Evolutionary conservation across 495 filamentous ascomycete species (phyloP), one percentile per base, ranked within the genome.

Genomic region (Paragyromitra xinjiangensis): DNA sequence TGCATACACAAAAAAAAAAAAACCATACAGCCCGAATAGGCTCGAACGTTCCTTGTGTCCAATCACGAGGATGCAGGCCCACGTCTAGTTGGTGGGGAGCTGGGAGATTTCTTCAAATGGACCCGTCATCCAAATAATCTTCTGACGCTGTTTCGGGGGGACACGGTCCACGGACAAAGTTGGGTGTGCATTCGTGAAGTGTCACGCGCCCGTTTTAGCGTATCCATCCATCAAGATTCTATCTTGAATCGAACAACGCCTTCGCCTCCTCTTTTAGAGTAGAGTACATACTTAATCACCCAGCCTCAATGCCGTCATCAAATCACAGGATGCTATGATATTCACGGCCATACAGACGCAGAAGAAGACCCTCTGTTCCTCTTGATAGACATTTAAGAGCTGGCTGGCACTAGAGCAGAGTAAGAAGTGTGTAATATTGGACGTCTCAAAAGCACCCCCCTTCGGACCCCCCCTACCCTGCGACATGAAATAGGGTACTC

Each of bases 151-250:
- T 78, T 79, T 72, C 78, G 44, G 74, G 74, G 73, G 77, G 69
- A 66, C 74, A 78, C 77, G 77, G 66, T 79, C 75, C 66, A 79
- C 77, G 77, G 77, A 72, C 39, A 75, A 69, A 65, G 74, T 78
- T 79, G 77, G 77, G 75, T 79, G 77, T 75, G 73, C 61, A 24
- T 64, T 72, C 69, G 59, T 67, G 42, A 69, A 77, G 74, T 79
- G 77, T 79, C 77, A 79, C 77, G 77, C 77, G 77, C 77, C 77
- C 77, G 73, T 79, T 79, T 79, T 79, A 79, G 77, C 77, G 77
- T 70, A 71, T 59, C 50, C 76, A 78, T 78, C 76, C 77, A 79
- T 79, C 77, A 79, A 61, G 73, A 79, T 78, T 79, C 77, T 77
- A 79, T 78, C 73, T 77, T 73, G 73, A 77, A 77, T 77, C 74